A percentile compares a stretch with the other conserved stretches of the same genome.
Evolutionary conservation across 129 eudicot species (phyloP).

Genomic region (Lactuca saligna): DNA sequence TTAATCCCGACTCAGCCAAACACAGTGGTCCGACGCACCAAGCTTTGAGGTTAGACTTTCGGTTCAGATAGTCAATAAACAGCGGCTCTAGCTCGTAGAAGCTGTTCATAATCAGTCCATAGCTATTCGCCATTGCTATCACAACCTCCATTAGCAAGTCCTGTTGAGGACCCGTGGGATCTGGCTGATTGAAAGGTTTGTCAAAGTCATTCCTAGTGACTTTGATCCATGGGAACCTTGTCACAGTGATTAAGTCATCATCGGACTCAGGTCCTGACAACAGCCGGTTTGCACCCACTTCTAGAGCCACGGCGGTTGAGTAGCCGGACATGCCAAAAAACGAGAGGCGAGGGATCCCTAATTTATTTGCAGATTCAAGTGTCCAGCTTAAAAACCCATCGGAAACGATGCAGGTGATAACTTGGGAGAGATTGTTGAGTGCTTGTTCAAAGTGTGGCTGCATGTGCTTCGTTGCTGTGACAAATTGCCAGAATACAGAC

Average conservation of each 20-base stretch:
- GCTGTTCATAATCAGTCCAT: conserved; percentile 27
- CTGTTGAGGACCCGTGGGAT: conserved; percentile 1
- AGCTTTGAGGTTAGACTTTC: conserved; percentile 13
- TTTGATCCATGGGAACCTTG: conserved; percentile 51
- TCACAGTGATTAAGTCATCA: conserved; percentile 42
- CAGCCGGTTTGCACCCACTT: background rate
- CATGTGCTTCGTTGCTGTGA: conserved; percentile 42
- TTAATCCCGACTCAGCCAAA: background rate
- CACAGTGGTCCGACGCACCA: conserved; percentile 29
- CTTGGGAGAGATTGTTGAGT: conserved; percentile 25
- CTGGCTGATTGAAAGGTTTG: conserved; percentile 19
- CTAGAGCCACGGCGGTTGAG: background rate
- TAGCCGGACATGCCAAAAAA: conserved; percentile 55
- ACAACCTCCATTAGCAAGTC: conserved; percentile 6
- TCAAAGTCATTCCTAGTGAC: conserved; percentile 53
- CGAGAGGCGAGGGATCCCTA: conserved; percentile 56
- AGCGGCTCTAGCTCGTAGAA: conserved; percentile 29
- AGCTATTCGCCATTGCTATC: conserved; percentile 17
- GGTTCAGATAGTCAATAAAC: conserved; percentile 17
- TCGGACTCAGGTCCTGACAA: conserved; percentile 27
- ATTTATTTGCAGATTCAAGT: conserved; percentile 43
- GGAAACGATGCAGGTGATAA: conserved; percentile 40
- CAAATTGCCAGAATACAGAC: conserved; percentile 54
- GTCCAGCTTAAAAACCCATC: conserved; percentile 83
- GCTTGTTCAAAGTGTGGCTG: conserved; percentile 53